phyloP scores from a whole-genome alignment of 371 early-diverging fungal species.

The Conidiobolus incongruus region DNA sequence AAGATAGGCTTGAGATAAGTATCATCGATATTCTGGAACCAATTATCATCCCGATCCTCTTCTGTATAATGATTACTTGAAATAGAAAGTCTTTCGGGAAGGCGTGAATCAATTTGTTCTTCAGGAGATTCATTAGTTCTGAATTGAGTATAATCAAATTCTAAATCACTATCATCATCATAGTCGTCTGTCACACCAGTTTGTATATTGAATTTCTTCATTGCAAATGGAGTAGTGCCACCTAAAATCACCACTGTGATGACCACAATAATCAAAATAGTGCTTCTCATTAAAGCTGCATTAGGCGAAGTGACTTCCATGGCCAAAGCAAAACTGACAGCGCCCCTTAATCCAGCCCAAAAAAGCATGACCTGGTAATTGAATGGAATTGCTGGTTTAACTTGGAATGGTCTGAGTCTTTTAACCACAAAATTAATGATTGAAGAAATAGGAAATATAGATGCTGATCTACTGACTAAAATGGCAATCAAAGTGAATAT shows the following conservation, averaged over 20 bases:
- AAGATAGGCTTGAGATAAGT: conserved; percentile 58
- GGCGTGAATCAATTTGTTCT: conserved; percentile 9
- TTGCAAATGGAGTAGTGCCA: conserved; percentile 59
- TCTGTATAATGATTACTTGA: too few species aligned
- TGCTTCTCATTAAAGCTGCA: conserved; percentile 47
- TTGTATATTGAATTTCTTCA: conserved; percentile 45
- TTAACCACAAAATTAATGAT: conserved; percentile 50
- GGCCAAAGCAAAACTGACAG: conserved; percentile 84
- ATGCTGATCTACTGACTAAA: too few species aligned
- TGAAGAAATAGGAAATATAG: conserved; percentile 57
- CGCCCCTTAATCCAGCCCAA: conserved; percentile 88
- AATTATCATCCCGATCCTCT: too few species aligned
- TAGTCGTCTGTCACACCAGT: too few species aligned
- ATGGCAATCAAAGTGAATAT: conserved; percentile 39
- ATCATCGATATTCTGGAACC: conserved; percentile 69
- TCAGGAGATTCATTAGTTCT: conserved; percentile 7
- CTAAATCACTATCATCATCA: too few species aligned
- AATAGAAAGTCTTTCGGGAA: conserved; percentile 25
- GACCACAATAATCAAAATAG: conserved; percentile 76
- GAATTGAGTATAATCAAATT: conserved; percentile 5
- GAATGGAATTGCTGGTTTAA: conserved; percentile 35
- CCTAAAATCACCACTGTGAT: conserved; percentile 73
- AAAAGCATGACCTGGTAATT: conserved; percentile 82
- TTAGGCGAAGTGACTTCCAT: conserved; percentile 49
- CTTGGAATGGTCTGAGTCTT: too few species aligned